Evolutionary conservation across 2,329 filamentous ascomycete genomes (phyloP).

Genomic region (Aspergillus latus): DNA sequence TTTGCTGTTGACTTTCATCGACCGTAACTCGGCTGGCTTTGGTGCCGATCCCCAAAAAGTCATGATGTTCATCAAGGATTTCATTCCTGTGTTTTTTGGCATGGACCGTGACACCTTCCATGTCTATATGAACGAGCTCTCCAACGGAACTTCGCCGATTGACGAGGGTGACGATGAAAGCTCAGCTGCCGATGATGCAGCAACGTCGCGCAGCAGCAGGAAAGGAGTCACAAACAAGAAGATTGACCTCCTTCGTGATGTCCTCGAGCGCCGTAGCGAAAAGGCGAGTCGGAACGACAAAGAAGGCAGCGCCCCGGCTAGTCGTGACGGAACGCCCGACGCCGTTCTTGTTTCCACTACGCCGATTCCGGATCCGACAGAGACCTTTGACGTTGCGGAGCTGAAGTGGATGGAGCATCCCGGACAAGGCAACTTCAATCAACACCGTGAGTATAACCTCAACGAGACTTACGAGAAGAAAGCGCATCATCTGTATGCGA

Average conservation of each 20-base stretch:
- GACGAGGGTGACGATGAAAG: slow-evolving; percentile 77
- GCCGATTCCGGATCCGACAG: slow-evolving; percentile 54
- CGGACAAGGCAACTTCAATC: slow-evolving; percentile 55
- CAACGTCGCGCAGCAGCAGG: slow-evolving; percentile 65
- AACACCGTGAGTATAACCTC: slow-evolving; percentile 66
- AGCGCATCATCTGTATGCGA: slow-evolving; percentile 87
- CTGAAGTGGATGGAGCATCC: slow-evolving; percentile 63
- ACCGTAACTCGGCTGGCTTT: slow-evolving; percentile 52
- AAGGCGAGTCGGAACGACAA: slow-evolving; percentile 70
- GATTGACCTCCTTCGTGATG: slow-evolving; percentile 74
- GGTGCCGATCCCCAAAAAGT: slow-evolving; percentile 68
- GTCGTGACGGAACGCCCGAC: slow-evolving; percentile 87
- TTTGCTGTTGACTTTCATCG: slow-evolving; percentile 49
- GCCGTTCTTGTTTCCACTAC: slow-evolving; percentile 48
- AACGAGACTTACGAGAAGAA: slow-evolving; percentile 80
- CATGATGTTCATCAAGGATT: slow-evolving; percentile 72
- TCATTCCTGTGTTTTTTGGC: slow-evolving; percentile 74
- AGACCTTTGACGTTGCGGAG: slow-evolving; percentile 48
- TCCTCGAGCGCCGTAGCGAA: slow-evolving; percentile 75
- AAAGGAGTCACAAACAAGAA: slow-evolving; percentile 68
- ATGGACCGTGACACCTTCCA: slow-evolving; percentile 69
- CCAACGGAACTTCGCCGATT: slow-evolving; percentile 70
- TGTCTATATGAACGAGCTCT: slow-evolving; percentile 66
- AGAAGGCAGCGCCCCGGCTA: slow-evolving; percentile 74
- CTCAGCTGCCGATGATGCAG: slow-evolving; percentile 63